These are phyloP conservation scores for sweet orange (Citrus sinensis) DNA, from an alignment of 345 rosid genomes.

Conservation along the genomic window DNA sequence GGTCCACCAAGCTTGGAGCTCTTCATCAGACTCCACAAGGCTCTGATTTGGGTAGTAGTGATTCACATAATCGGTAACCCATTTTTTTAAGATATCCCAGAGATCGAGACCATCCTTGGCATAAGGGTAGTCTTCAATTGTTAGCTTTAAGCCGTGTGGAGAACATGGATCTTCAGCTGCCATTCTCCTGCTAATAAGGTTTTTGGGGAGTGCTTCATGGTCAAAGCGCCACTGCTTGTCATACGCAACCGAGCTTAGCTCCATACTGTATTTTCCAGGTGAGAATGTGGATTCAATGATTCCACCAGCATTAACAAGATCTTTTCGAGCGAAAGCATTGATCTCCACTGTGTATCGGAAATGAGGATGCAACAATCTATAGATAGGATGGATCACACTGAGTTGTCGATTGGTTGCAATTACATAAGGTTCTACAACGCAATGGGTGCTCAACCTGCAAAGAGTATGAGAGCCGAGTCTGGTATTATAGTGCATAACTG, in stretches of 20 bases:
- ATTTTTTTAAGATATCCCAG: conserved; percentile 44
- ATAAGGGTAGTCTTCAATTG: conserved; percentile 58
- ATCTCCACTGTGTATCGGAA: conserved; percentile 77
- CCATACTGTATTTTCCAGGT: conserved; percentile 48
- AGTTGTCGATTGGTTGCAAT: conserved; percentile 71
- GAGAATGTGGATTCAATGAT: conserved; percentile 57
- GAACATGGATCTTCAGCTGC: conserved; percentile 43
- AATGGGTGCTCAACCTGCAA: conserved; percentile 70
- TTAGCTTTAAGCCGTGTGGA: conserved; percentile 50
- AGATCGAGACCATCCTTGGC: conserved; percentile 54
- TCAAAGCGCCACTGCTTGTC: conserved; percentile 57
- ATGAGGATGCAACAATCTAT: conserved; percentile 59
- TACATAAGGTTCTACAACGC: conserved; percentile 61
- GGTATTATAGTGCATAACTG: too few relatives aligned
- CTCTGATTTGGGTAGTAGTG: conserved; percentile 11
- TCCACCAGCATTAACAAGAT: conserved; percentile 53
- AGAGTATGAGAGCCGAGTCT: neutral
- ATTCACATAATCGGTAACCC: conserved; percentile 34
- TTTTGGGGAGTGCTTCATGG: conserved; percentile 45
- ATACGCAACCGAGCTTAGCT: conserved; percentile 55
- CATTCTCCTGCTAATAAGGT: conserved; percentile 58
- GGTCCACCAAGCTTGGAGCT: conserved; percentile 61
- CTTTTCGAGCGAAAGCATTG: conserved; percentile 57
- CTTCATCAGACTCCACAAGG: conserved; percentile 27
- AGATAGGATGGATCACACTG: conserved; percentile 70